Base-by-base conservation (phyloP, 2,329 filamentous ascomycete genomes). In the Cytospora paraplurivora region DNA sequence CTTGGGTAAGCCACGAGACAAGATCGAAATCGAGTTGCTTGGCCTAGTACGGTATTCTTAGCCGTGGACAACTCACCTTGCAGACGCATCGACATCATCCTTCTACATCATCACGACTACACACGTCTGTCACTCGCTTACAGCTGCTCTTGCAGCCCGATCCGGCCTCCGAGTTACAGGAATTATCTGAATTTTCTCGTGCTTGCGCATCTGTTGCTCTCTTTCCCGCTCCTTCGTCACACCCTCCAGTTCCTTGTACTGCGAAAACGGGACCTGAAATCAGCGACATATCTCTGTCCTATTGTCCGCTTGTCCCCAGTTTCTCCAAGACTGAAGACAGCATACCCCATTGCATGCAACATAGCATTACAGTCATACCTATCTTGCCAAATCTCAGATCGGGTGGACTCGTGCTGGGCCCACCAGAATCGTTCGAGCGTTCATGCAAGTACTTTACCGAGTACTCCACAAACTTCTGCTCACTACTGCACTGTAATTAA, bases 21-120 rank as follows among this genome's bases (percentile, higher is more conserved):
- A 19, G 33, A 35, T 35, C 27, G 32, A 35, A 32, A 33, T 53
- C 13, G 51, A 53, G 51, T 32, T 53, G 51, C 50, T 7, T 19
- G 34, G 51, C 51, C 41, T 66, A 69, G 71, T 69, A 63, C 27
- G 27, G 27, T 27, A 27, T 27, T 27, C 27, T 27, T 65, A 68
- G 70, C 67, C 68, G 70, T 73, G 73, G 73, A 76, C 75, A 76
- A 76, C 75, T 76, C 74, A 76, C 71, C 74, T 71, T 75, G 75
- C 75, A 76, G 72, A 67, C 54, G 68, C 56, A 59, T 35, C 47
- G 15, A 15, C 38, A 50, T 38, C 49, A 33, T 21, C 50, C 38
- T 47, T 47, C 32, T 54, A 32, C 51, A 52, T 33, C 58, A 61
- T 19, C 49, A 27, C 27, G 34, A 44, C 50, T 49, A 21, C 32